Evolutionary conservation across 768 basidiomycete genomes (phyloP).

Genomic region (Jaapia argillacea): DNA sequence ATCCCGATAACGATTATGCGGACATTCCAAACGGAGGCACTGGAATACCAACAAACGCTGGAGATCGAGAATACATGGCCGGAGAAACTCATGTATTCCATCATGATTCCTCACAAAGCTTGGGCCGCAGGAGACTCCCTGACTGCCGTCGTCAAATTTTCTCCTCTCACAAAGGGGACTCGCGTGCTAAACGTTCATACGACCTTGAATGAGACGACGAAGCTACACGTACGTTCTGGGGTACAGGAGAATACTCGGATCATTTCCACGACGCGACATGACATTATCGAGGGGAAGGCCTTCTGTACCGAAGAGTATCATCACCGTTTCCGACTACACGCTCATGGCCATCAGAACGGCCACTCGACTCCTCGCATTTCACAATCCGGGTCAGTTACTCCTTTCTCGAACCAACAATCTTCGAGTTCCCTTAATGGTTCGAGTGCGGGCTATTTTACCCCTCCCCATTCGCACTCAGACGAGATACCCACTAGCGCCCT

Average conservation of each 20-base stretch:
- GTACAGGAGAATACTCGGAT: slow-evolving; percentile 51
- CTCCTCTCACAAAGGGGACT: slow-evolving; percentile 79
- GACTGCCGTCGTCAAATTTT: slow-evolving; percentile 77
- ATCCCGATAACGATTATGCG: slow-evolving; percentile 60
- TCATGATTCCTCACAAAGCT: slow-evolving; percentile 91
- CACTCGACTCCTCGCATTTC: slow-evolving; percentile 7
- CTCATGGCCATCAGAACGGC: slow-evolving; percentile 3
- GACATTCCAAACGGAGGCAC: slow-evolving; percentile 67
- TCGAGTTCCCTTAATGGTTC: slow-evolving; percentile 1
- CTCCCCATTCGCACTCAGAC: not conserved
- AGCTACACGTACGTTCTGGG: slow-evolving; percentile 43
- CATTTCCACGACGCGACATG: slow-evolving; percentile 56
- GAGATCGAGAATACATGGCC: slow-evolving; percentile 98
- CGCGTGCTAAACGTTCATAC: slow-evolving; percentile 57
- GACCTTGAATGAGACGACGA: slow-evolving; percentile 66
- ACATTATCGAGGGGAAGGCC: slow-evolving; percentile 52
- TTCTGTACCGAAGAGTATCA: slow-evolving; percentile 18
- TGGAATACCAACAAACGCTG: slow-evolving; percentile 93
- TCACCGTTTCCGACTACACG: slow-evolving; percentile 12
- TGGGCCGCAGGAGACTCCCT: slow-evolving; percentile 87
- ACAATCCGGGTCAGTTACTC: slow-evolving; percentile 3
- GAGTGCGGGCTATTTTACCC: not conserved
- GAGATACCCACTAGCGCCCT: not conserved
- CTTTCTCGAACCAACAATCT: too few relatives aligned
- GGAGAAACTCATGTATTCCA: slow-evolving; percentile 90